Percentiles rank a stretch among this genome's conserved stretches.
phyloP scores from a whole-genome alignment of 148 eudicot species.

The Rhododendron molle region DNA sequence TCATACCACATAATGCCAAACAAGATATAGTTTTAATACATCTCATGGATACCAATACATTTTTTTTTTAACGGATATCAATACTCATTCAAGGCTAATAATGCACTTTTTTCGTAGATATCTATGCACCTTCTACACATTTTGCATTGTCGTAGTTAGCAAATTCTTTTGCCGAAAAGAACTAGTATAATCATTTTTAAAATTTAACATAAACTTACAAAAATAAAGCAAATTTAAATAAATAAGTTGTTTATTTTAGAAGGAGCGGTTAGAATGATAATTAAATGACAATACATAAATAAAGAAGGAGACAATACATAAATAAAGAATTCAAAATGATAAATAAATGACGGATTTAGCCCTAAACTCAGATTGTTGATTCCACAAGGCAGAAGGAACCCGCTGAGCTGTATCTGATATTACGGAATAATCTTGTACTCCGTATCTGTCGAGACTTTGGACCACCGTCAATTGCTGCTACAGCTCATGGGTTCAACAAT shows the following conservation, averaged over 20 bases:
- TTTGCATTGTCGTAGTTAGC: not conserved
- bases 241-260: not conserved
- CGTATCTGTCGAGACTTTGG: not conserved
- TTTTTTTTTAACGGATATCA: too few relatives aligned
- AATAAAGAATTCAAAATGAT: not conserved
- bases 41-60: too few relatives aligned
- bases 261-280: not conserved
- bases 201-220: not conserved
- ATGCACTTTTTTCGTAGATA: not conserved
- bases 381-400: not conserved
- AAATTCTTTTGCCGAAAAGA: not conserved
- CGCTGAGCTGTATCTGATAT: conserved; percentile 8
- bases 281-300: too few relatives aligned
- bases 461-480: conserved; percentile 3
- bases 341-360: not conserved
- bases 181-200: not conserved
- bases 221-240: too few relatives aligned
- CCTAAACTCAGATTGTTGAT: not conserved
- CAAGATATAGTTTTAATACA: too few relatives aligned
- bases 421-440: not conserved
- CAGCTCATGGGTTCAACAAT: not conserved
- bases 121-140: not conserved
- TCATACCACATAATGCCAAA: too few relatives aligned
- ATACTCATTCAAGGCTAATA: not conserved
- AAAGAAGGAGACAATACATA: too few relatives aligned